Evolutionary conservation across 2,329 filamentous ascomycete genomes (phyloP), one percentile per base, ranked within the genome.

Genomic region (Rugonectria rugulosa): DNA sequence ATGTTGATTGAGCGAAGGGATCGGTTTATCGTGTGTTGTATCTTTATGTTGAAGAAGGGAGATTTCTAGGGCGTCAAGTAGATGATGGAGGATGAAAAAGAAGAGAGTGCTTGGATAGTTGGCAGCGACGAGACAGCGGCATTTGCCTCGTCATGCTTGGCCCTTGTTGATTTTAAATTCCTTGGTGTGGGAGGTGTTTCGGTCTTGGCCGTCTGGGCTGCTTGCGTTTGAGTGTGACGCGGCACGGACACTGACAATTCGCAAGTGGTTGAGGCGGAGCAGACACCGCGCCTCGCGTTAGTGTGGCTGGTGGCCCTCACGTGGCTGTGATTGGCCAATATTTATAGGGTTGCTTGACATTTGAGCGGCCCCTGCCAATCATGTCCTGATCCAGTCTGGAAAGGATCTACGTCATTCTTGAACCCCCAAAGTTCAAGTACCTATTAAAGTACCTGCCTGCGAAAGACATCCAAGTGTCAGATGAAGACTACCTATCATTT

Each of bases 221-320:
- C 47, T 50, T 50, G 47, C 47, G 47, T 50, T 42, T 38, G 31
- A 43, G 64, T 68, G n/a, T 68, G 63, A 68, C 65, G 65, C 65
- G 65, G 65, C 65, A 67, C n/a, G n/a, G n/a, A n/a, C n/a, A n/a
- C n/a, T n/a, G n/a, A n/a, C n/a, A n/a, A n/a, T 53, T 65, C 41
- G 41, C 6, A 6, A 34, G 9, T 15, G 9, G 9, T 20, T 50
- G 66, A 58, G 66, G 66, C 65, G 66, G 55, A 66, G 66, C 64
- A 66, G 66, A 67, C 60, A 68, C 66, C 59, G 56, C 58, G 63
- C 65, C 62, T 63, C 57, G 42, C 55, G 32, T 57, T 15, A 36
- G 59, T 64, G 65, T 68, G 65, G 65, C 65, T 68, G 60, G 58
- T 49, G 45, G 10, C 11, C 31, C 10, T 8, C 10, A 2, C 4